Base-by-base conservation (phyloP, 2,329 filamentous ascomycete species). In the Cryphonectria nitschkei region DNA sequence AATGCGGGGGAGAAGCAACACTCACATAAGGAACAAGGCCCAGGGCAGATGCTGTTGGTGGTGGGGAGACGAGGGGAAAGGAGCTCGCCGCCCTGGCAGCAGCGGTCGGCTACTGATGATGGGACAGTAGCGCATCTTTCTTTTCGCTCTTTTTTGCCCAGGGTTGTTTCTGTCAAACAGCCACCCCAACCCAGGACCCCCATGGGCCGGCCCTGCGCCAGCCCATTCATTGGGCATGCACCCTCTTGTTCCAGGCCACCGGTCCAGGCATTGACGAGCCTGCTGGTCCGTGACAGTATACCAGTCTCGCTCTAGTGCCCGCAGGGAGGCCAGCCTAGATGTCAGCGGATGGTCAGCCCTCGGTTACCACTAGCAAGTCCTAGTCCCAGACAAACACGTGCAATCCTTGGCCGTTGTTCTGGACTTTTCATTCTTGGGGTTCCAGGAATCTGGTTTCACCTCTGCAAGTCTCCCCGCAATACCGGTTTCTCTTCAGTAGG, bases 1-100 rank as follows among this genome's bases (percentile, higher is more conserved):
- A 54, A 54, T 58, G 54, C 54, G 54, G 54, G 54, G 54, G 54
- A 58, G 54, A 32, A 58, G 54, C 54, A 58, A 19, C 52, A 32
- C 54, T 58, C 29, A 13, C 54, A 58, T 58, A 29, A 8, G 52
- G 46, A 50, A 56, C 52, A 56, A 16, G 52, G 54, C 54, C 26
- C 54, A 58, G 54, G 14, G 54, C 54, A 58, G 26, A 13, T 54
- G 52, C 52, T 29, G n/a, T 29, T 54, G n/a, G 52, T 29, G n/a
- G n/a, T 1, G 19, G 19, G 22, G 46, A 43, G 41, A 16, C 41
- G 43, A 7, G 46, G 46, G 46, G 19, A 22, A 19, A 46, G 46
- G 46, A 16, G 41, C 5, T 26, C 50, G 50, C 22, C 50, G 22
- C 3, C 50, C 50, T 54, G 50, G n/a, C 50, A 46, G 22, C 22